Conservation (phyloP, 2,329 filamentous ascomycete species). For the Aspergillus candidus region DNA sequence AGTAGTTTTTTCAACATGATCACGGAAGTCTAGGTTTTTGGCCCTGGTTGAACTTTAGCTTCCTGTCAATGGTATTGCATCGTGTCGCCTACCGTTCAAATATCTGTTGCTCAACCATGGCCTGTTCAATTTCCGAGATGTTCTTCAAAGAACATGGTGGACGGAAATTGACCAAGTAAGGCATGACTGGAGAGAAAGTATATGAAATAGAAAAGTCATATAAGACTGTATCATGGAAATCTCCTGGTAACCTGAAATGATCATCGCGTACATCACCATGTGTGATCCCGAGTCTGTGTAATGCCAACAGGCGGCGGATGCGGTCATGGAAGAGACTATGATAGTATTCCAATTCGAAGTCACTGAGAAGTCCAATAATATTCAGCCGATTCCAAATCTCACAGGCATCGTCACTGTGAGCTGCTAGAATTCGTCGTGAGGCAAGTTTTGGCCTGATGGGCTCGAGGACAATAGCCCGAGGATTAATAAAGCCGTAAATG, state of each 20-base stretch:
- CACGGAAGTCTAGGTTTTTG: slow-evolving; percentile 1
- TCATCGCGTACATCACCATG: slow-evolving; percentile 12
- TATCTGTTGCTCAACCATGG: slow-evolving; percentile 1
- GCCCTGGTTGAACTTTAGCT: slow-evolving; percentile 1
- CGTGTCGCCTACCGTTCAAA: neutral
- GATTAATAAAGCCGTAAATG: neutral
- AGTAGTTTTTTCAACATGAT: neutral
- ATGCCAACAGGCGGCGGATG: slow-evolving; percentile 5
- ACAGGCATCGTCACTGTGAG: neutral
- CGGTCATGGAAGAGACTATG: slow-evolving; percentile 4
- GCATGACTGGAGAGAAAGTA: slow-evolving; percentile 1
- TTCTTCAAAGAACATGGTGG: slow-evolving; percentile 1
- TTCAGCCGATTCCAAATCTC: neutral
- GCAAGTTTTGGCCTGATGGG: slow-evolving; percentile 2
- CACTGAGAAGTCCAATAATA: neutral
- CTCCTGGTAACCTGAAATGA: slow-evolving; percentile 10
- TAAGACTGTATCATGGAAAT: slow-evolving; percentile 12
- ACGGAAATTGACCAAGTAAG: slow-evolving; percentile 2
- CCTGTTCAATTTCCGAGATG: neutral
- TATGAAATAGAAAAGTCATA: slow-evolving; percentile 5
- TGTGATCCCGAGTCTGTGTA: slow-evolving; percentile 9
- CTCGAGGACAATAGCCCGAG: slow-evolving; percentile 1
- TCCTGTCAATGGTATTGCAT: slow-evolving; percentile 1
- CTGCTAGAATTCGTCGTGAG: slow-evolving; percentile 2
- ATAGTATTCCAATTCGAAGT: slow-evolving; percentile 8